These are phyloP conservation scores for Petunia secreta DNA, from an alignment of 257 asterid species.

Conservation along the genomic window DNA sequence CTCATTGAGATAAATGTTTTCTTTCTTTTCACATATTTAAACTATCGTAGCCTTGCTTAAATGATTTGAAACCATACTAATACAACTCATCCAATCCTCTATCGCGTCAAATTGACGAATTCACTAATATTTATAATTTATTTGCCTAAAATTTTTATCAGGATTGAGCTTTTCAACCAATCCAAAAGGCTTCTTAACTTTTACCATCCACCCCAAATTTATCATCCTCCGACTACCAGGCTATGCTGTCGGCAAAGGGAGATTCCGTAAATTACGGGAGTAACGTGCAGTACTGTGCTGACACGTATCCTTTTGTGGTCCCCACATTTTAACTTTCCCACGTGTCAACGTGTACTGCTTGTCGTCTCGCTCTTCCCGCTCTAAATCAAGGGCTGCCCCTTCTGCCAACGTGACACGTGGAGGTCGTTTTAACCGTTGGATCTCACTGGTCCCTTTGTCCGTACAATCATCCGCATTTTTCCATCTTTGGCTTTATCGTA, in stretches of 20 bases:
- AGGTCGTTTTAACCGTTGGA: background rate
- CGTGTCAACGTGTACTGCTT: background rate
- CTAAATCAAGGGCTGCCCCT: background rate
- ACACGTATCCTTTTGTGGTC: constrained; percentile 9
- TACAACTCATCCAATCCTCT: too few species aligned
- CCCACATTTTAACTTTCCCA: background rate
- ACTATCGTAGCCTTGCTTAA: too few species aligned
- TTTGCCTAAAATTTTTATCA: too few species aligned
- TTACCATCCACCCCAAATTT: background rate
- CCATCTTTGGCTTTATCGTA: constrained; percentile 20
- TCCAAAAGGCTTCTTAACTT: too few species aligned
- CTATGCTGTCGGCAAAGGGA: background rate
- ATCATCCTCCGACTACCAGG: background rate
- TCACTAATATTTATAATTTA: too few species aligned
- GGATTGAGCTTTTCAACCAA: too few species aligned
- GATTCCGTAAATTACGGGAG: background rate
- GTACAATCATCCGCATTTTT: constrained; percentile 21
- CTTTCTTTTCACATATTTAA: too few species aligned
- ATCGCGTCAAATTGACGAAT: too few species aligned
- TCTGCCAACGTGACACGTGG: background rate
- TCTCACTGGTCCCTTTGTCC: background rate
- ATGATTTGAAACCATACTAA: too few species aligned
- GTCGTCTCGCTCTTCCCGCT: background rate
- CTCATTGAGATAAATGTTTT: too few species aligned
- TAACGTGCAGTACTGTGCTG: background rate